Conservation (phyloP, 768 basidiomycete genomes). For the Tubosaeta sp. region DNA sequence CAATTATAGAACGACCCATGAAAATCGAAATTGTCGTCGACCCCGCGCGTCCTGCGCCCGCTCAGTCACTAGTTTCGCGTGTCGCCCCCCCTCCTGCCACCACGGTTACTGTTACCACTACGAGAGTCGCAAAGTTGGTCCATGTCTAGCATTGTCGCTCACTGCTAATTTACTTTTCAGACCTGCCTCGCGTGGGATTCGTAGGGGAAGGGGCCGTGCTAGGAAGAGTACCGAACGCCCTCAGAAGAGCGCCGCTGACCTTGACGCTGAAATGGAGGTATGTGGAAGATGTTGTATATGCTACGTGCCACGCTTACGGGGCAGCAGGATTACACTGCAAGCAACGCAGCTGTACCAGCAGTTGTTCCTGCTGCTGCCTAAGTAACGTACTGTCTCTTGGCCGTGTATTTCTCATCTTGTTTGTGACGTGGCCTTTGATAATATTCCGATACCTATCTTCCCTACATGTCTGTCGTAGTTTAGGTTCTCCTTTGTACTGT, state of each 20-base stretch:
- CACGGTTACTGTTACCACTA: slow-evolving; percentile 16
- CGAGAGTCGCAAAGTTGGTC: slow-evolving; percentile 36
- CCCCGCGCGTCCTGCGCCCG: slow-evolving; percentile 62
- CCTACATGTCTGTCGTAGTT: slow-evolving; percentile 14
- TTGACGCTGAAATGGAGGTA: slow-evolving; percentile 99
- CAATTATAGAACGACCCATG: slow-evolving; percentile 86
- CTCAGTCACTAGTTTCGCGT: slow-evolving; percentile 69
- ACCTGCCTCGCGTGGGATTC: slow-evolving; percentile 38
- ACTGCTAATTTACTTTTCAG: slow-evolving; percentile 17
- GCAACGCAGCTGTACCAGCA: slow-evolving; percentile 41
- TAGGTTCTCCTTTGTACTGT: slow-evolving; percentile 23
- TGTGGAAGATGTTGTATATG: slow-evolving; percentile 14
- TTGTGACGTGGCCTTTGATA: slow-evolving; percentile 11
- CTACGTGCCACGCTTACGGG: background rate
- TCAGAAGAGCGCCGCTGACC: slow-evolving; percentile 79
- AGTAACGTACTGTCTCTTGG: slow-evolving; percentile 4
- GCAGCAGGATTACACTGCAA: slow-evolving; percentile 63
- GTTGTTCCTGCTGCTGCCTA: slow-evolving; percentile 40
- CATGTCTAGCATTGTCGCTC: background rate
- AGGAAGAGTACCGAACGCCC: slow-evolving; percentile 56
- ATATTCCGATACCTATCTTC: slow-evolving; percentile 21
- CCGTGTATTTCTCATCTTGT: slow-evolving; percentile 4
- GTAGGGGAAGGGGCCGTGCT: slow-evolving; percentile 42
- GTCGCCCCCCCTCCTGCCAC: slow-evolving; percentile 66
- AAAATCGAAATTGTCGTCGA: slow-evolving; percentile 97